Base-by-base conservation (phyloP, 169 alveolate genomes). In the Ichthyophthirius multifiliis region DNA sequence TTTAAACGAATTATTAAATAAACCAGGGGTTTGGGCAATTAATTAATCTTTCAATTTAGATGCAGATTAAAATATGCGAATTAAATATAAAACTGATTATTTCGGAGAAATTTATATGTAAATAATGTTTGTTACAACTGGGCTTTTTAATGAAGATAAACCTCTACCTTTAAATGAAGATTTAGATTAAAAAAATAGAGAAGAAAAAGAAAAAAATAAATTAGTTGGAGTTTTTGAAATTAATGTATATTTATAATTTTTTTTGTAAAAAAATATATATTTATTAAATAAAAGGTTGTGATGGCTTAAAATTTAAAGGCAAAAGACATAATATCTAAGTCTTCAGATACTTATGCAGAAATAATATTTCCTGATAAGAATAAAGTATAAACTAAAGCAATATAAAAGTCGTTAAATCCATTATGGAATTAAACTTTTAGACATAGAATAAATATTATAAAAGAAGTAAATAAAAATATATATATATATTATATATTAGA, bases 131-230 rank as follows among this genome's bases (percentile, higher is more conserved):
- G 62, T 55, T 34, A 23, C 41, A 3, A 44, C 65, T 13, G 85
- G 85, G 4, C 30, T 79, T 9, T 5, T 65, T 45, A 79, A 65
- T 34, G 64, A 65, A 31, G 85, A 79, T 65, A 55, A 55, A 18
- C 85, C 85, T 0, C 55, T 79, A 5, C 85, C 85, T 5, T 43
- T 79, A 5, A 79, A 44, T 13, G 85, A 79, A 43, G 80, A 79
- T 79, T 45, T 79, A 32, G 78, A 67, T 65, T 43, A 65, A 55
- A 67, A 46, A 4, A 43, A 65, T 16, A 65, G 85, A 32, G 65
- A 79, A 34, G 20, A 79, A 67, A 16, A 79, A 73, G 55, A 79
- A 20, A 74, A 43, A 18, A 65, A 45, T 18, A 79, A 79, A 48
- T 45, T 23, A 80, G 65, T 55, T 5, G 85, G 85, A 1, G 27